These are phyloP conservation scores for Phylloporus rhodoxanthus DNA, from an alignment of 768 basidiomycete genomes.

Conservation along the genomic window DNA sequence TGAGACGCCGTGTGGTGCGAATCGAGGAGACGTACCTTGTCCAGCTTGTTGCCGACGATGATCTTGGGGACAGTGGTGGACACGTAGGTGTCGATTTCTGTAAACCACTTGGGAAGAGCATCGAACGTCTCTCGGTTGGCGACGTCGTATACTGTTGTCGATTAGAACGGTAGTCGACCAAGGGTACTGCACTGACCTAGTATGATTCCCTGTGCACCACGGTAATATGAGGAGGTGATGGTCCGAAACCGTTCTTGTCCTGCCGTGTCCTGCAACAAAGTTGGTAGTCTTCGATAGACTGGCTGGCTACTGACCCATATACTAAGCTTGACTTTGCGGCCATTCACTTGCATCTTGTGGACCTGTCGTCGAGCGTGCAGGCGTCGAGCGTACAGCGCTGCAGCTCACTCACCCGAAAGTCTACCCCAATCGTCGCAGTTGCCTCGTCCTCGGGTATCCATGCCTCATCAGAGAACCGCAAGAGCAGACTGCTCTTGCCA, in stretches of 20 bases:
- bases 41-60: constrained; percentile 90
- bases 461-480: constrained; percentile 95
- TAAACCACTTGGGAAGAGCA: constrained; percentile 87
- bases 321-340: constrained; percentile 84
- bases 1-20: neutral
- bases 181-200: constrained; percentile 40
- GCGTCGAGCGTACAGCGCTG: too few relatives aligned
- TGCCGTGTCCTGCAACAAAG: constrained; percentile 67
- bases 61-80: constrained; percentile 84
- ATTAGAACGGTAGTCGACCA: neutral
- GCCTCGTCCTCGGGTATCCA: constrained; percentile 91
- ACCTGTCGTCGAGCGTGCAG: constrained; percentile 42
- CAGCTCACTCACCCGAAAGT: constrained; percentile 61
- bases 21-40: constrained; percentile 56
- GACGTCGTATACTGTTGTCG: constrained; percentile 83
- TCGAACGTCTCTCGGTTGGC: constrained; percentile 90
- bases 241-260: constrained; percentile 97
- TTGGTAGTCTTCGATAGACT: neutral
- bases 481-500: constrained; percentile 84
- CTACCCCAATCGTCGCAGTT: constrained; percentile 79
- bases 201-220: constrained; percentile 81
- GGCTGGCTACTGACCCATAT: constrained; percentile 73
- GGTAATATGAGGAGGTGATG: constrained; percentile 92
- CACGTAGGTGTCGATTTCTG: constrained; percentile 91
- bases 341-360: constrained; percentile 81